A percentile compares a stretch with the other conserved stretches of the same genome.
These are phyloP conservation scores for Mesostigma viride DNA, from an alignment of 139 green algal genomes.

Conservation along the genomic window DNA sequence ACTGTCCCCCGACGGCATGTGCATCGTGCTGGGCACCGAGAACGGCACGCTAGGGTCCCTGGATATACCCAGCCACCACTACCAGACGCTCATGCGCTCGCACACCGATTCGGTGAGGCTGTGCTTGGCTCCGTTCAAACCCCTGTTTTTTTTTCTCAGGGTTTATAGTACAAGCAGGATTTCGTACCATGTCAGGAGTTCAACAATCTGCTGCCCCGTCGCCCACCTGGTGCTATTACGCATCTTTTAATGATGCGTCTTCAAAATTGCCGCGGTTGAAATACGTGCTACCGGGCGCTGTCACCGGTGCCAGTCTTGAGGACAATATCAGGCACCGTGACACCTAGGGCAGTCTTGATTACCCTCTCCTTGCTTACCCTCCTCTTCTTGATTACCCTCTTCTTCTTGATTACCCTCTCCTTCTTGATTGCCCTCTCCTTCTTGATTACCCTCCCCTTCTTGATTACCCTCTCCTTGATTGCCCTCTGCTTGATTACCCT, in stretches of 20 bases:
- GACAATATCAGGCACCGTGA: no score
- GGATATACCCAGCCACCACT: conserved; percentile 51
- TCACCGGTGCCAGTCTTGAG: no score
- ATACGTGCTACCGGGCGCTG: neutral
- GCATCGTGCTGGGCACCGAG: conserved; percentile 49
- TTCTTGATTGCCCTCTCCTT: no score
- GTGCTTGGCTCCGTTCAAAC: neutral
- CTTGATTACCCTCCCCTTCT: no score
- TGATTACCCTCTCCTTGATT: no score
- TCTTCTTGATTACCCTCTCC: no score
- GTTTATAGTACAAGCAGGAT: neutral
- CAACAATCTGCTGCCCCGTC: no score
- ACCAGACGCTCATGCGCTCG: conserved; percentile 54
- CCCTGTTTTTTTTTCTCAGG: neutral
- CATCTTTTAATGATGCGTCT: neutral
- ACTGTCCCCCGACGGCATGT: conserved; percentile 49
- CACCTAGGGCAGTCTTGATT: no score
- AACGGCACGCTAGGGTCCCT: conserved; percentile 54
- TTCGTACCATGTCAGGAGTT: neutral
- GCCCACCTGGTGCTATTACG: neutral
- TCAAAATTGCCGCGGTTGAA: neutral
- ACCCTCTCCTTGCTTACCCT: no score
- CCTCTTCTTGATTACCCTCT: no score
- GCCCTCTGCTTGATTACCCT: no score
- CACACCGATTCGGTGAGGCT: conserved; percentile 39